phyloP scores from a whole-genome alignment of 345 rosid species.

The Rhizophora mangle region DNA sequence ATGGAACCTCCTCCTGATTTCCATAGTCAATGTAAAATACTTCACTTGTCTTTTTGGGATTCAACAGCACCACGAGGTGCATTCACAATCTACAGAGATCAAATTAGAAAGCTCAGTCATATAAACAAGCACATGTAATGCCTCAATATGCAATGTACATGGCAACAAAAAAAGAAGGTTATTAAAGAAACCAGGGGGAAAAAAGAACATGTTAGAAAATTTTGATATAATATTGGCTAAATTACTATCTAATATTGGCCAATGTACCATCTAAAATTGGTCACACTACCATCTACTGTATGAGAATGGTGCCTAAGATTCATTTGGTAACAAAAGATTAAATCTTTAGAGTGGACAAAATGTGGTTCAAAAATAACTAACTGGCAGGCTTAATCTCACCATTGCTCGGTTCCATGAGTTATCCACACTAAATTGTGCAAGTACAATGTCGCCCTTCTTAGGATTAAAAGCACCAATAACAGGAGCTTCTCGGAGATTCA shows the following conservation, averaged over 20 bases:
- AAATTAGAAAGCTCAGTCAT: constrained; percentile 5
- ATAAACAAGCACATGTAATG: neutral
- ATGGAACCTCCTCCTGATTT: constrained; percentile 81
- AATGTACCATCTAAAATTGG: no score
- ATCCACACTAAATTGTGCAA: constrained; percentile 93
- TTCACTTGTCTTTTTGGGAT: constrained; percentile 72
- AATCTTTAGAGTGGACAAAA: neutral
- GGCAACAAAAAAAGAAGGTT: neutral
- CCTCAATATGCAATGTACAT: neutral
- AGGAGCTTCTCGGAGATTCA: constrained; percentile 74
- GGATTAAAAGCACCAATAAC: constrained; percentile 83
- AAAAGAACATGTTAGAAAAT: neutral
- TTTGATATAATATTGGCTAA: neutral
- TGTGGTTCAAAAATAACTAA: neutral
- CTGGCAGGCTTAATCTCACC: constrained; percentile 39
- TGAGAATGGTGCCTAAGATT: no score
- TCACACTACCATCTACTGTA: no score
- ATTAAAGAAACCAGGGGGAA: neutral
- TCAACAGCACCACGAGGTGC: constrained; percentile 72
- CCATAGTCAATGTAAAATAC: constrained; percentile 96
- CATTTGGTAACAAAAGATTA: neutral
- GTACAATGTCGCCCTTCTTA: constrained; percentile 83
- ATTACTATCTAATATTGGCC: neutral
- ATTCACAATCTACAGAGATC: constrained; percentile 61
- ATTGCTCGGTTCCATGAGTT: constrained; percentile 98